A percentile compares a stretch with the other conserved stretches of the same genome.
phyloP scores from a whole-genome alignment of 2,329 filamentous ascomycete genomes.

The Trichophyton simii region DNA sequence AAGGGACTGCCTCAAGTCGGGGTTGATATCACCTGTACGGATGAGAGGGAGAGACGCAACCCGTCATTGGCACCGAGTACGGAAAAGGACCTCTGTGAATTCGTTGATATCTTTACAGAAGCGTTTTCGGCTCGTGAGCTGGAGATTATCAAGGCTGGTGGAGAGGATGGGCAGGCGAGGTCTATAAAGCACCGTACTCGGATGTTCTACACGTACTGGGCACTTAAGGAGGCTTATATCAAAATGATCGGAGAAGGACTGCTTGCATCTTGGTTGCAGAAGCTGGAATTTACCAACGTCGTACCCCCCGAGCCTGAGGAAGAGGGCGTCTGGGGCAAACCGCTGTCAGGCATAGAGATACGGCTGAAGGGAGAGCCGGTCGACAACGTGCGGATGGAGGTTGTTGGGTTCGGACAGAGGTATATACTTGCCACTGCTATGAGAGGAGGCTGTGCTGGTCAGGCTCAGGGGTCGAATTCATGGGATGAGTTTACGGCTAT shows the following conservation, averaged over 20 bases:
- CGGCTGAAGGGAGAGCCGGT: constrained; percentile 37
- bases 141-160: constrained; percentile 39
- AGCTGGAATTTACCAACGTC: constrained; percentile 50
- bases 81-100: constrained; percentile 41
- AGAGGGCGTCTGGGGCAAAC: constrained; percentile 22
- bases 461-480: constrained; percentile 14
- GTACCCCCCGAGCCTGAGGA: constrained; percentile 16
- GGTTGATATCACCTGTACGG: constrained; percentile 51
- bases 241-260: constrained; percentile 54
- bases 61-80: constrained; percentile 35
- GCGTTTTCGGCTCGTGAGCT: constrained; percentile 47
- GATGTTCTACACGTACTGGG: constrained; percentile 53
- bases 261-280: constrained; percentile 47
- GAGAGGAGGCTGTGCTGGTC: constrained; percentile 19
- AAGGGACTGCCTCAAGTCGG: constrained; percentile 35
- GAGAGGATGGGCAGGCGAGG: constrained; percentile 17
- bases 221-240: constrained; percentile 54
- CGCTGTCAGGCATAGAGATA: constrained; percentile 36
- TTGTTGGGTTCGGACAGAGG: constrained; percentile 46
- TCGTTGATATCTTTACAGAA: constrained; percentile 48
- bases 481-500: constrained; percentile 33
- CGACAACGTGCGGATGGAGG: constrained; percentile 43
- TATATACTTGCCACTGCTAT: constrained; percentile 48
- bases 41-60: constrained; percentile 39
- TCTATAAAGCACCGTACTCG: constrained; percentile 45